Evolutionary conservation across 2,329 filamentous ascomycete species (phyloP).

Genomic region (Pseudophaeomoniella oleicola): DNA sequence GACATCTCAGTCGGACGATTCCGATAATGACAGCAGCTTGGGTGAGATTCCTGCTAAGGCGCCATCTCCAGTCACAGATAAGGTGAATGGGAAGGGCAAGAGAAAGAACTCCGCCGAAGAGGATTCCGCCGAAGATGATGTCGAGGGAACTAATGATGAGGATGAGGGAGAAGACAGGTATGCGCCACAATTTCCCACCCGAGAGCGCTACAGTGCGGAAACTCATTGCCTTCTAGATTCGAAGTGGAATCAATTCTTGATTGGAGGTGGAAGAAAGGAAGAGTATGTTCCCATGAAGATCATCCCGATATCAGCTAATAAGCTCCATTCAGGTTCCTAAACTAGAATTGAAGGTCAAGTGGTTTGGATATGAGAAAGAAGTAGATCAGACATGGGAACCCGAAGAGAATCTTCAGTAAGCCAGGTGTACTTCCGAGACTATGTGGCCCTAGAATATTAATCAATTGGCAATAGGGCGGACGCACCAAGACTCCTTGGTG

Average conservation of each 20-base stretch:
- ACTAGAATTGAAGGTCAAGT: slow-evolving; percentile 28
- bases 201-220: slow-evolving; percentile 7
- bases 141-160: slow-evolving; percentile 13
- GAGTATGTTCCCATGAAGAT: too few relatives aligned
- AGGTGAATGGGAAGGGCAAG: slow-evolving; percentile 2
- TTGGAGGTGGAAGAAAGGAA: slow-evolving; percentile 16
- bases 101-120: slow-evolving; percentile 15
- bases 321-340: too few relatives aligned
- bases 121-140: slow-evolving; percentile 19
- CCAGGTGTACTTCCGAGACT: slow-evolving; percentile 14
- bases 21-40: neutral
- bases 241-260: slow-evolving; percentile 24
- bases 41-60: slow-evolving; percentile 2
- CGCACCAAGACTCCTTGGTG: slow-evolving; percentile 22
- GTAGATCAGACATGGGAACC: slow-evolving; percentile 31
- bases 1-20: neutral
- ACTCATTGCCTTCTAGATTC: slow-evolving; percentile 15
- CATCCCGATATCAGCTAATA: too few relatives aligned
- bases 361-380: slow-evolving; percentile 29
- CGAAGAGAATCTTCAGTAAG: slow-evolving; percentile 22
- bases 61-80: neutral
- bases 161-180: slow-evolving; percentile 22
- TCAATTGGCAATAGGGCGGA: too few relatives aligned
- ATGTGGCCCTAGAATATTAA: slow-evolving; percentile 5
- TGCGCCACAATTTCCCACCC: too few relatives aligned